Base-by-base conservation (phyloP, 2,329 filamentous ascomycete species). In the Fusarium chaquense region DNA sequence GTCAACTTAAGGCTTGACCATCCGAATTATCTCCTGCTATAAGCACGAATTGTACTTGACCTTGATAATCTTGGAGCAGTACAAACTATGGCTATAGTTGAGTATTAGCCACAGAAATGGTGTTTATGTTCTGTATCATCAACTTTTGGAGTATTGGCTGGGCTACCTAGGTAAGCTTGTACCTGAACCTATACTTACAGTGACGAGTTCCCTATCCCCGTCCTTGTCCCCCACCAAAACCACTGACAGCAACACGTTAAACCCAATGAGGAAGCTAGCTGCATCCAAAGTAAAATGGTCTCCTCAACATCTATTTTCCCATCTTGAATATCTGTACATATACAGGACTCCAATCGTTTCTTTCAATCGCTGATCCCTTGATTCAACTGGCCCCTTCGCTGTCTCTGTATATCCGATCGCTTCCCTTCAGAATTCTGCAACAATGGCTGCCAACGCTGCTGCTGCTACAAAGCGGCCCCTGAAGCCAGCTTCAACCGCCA, bases 401-500 rank as follows among this genome's bases (percentile, higher is more conserved):
- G 5, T 11, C 13, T 32, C 15, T 24, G 2, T 22, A 18, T 6
- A 5, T 26, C n/a, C 1, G n/a, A 15, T 8, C 18, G 15, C 9
- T 13, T 7, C 13, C 15, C 16, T 18, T 26, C 20, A 4, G n/a
- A 38, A 20, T 4, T 36, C 28, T 15, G 41, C 54, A 51, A 53
- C 53, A 45, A 78, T 76, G 71, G 72, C 72, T 10, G 49, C 69
- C 43, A 58, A 71, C 33, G 58, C 75, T 36, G 47, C 74, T 33
- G 49, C 68, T 44, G 44, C 70, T 55, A 60, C 66, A 41, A 76
- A 71, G 60, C 54, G 53, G 44, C 67, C 68, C 58, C 73, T 74
- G 63, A 72, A 70, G 55, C 67, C 69, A 50, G 59, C 76, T 44
- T 79, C 78, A 35, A 56, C 71, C 20, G 58, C 84, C 67, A 90